A percentile compares a stretch with the other conserved stretches of the same genome.
These are phyloP conservation scores for Aspergillus sojae DNA, from an alignment of 2,329 filamentous ascomycete species.

Conservation along the genomic window DNA sequence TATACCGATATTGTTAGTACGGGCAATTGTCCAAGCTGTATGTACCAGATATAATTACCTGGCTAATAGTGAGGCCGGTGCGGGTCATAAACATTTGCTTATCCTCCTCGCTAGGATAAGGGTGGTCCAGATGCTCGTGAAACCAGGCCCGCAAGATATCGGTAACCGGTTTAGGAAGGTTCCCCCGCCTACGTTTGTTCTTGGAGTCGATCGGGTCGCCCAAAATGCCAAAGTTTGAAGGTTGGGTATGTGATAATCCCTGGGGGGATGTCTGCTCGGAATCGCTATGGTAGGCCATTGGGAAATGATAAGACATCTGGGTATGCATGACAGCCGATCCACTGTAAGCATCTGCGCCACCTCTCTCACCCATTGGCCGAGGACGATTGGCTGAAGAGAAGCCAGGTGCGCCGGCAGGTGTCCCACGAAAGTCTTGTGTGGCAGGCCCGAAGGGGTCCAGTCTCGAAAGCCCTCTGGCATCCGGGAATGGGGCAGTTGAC, in stretches of 20 bases:
- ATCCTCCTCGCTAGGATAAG: constrained; percentile 85
- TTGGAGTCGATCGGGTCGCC: constrained; percentile 41
- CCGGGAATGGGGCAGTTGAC: constrained; percentile 28
- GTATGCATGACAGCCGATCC: constrained; percentile 27
- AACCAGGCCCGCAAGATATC: constrained; percentile 83
- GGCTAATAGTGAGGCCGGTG: constrained; percentile 76
- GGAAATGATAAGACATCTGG: constrained; percentile 33
- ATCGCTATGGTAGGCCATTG: constrained; percentile 34
- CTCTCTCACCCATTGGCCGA: constrained; percentile 27
- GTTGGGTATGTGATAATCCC: constrained; percentile 32
- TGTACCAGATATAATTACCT: constrained; percentile 37
- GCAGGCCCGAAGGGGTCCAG: constrained; percentile 24
- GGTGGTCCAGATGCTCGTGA: constrained; percentile 72
- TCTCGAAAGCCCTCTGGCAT: constrained; percentile 28
- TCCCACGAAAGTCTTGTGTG: constrained; percentile 29
- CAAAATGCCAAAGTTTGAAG: constrained; percentile 43
- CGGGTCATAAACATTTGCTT: constrained; percentile 78
- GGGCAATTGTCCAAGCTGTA: not conserved
- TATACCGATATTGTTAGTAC: constrained; percentile 22
- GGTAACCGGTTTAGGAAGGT: constrained; percentile 87
- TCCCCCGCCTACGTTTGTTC: constrained; percentile 68
- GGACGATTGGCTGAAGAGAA: constrained; percentile 20
- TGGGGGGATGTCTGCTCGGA: constrained; percentile 36
- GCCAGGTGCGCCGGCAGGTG: constrained; percentile 8
- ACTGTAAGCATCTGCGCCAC: constrained; percentile 27